Evolutionary conservation across 306 rosid genomes (phyloP).

Genomic region (Begonia masoniana): DNA sequence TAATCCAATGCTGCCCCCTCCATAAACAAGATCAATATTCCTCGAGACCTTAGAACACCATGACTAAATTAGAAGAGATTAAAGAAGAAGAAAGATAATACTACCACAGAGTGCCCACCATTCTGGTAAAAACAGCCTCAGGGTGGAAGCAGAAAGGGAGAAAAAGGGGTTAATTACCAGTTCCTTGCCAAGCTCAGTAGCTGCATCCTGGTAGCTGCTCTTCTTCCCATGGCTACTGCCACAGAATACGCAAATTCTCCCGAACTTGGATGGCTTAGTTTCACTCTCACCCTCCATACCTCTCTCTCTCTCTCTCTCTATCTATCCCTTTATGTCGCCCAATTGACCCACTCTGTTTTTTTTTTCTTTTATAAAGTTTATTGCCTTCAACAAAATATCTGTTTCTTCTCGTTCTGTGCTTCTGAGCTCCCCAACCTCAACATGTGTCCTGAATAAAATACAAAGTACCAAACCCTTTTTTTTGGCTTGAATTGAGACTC

Average conservation of each 20-base stretch:
- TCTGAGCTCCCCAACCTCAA: too few species aligned
- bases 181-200: too few species aligned
- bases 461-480: too few species aligned
- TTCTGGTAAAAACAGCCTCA: too few species aligned
- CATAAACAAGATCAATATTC: constrained; percentile 87
- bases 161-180: constrained; percentile 29
- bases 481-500: too few species aligned
- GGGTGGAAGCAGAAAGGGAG: too few species aligned
- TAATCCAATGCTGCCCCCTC: constrained; percentile 94
- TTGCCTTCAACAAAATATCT: too few species aligned
- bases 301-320: background rate
- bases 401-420: too few species aligned
- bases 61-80: background rate
- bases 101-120: constrained; percentile 64
- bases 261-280: constrained; percentile 44
- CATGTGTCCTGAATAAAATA: too few species aligned
- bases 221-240: constrained; percentile 63
- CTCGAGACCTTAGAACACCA: constrained; percentile 36
- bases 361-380: too few species aligned
- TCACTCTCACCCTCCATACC: background rate
- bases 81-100: background rate
- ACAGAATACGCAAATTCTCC: constrained; percentile 84
- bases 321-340: background rate
- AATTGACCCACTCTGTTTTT: too few species aligned
- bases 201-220: too few species aligned